Conservation (phyloP, 345 rosid species). For the Hypericum androsaemum region DNA sequence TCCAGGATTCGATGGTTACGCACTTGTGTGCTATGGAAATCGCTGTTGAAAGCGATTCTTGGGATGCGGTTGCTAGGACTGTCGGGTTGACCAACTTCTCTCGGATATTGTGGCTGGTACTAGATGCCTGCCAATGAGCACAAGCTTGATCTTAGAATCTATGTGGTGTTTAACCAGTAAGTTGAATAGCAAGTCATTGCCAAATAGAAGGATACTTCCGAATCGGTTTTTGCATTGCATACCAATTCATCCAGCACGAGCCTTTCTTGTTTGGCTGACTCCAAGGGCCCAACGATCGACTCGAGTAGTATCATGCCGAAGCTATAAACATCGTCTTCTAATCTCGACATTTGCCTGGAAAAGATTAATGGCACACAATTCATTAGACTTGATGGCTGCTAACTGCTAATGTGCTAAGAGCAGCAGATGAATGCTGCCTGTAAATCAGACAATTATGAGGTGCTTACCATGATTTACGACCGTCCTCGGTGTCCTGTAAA, state of each 20-base stretch:
- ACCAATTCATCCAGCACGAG: constrained; percentile 28
- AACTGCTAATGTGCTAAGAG: background rate
- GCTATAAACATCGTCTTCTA: constrained; percentile 42
- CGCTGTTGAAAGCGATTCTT: constrained; percentile 33
- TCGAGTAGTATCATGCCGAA: constrained; percentile 38
- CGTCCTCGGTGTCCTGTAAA: constrained; percentile 28
- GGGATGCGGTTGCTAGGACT: constrained; percentile 29
- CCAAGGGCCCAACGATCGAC: constrained; percentile 25
- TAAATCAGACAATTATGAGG: background rate
- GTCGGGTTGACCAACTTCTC: constrained; percentile 23
- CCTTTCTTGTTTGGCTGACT: constrained; percentile 19
- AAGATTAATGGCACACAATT: too few relatives aligned
- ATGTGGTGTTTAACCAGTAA: background rate
- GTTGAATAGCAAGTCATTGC: background rate
- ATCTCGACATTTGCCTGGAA: constrained; percentile 29
- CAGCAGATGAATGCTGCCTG: background rate
- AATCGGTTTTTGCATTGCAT: constrained; percentile 2
- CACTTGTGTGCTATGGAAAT: constrained; percentile 37
- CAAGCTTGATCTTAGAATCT: background rate
- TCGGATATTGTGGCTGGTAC: constrained; percentile 26
- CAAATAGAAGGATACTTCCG: background rate
- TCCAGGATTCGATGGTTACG: constrained; percentile 30
- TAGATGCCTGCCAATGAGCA: constrained; percentile 25
- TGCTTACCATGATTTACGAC: constrained; percentile 27
- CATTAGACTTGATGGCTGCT: background rate